These are phyloP conservation scores for Smallanthus sonchifolius DNA, from an alignment of 129 eudicot species.

Conservation along the genomic window DNA sequence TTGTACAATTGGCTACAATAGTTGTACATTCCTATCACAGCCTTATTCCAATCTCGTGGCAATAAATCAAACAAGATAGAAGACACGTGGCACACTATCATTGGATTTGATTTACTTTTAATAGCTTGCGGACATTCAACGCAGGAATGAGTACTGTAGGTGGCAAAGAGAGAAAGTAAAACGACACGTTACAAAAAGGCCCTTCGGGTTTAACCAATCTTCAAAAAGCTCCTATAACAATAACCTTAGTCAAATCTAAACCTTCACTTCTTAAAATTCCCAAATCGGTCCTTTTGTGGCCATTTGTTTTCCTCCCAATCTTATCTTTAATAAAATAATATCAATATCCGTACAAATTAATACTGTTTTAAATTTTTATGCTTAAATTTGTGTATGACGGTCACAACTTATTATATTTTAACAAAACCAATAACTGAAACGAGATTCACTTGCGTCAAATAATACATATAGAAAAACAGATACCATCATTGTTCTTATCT, in stretches of 20 bases:
- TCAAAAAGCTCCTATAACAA: neutral
- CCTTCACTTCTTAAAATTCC: neutral
- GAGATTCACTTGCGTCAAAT: neutral
- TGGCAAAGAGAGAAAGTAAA: constrained; percentile 14
- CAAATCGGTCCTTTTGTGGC: neutral
- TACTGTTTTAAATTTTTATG: neutral
- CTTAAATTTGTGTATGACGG: neutral
- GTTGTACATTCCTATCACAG: constrained; percentile 25
- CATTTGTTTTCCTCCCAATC: neutral
- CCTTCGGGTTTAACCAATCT: neutral
- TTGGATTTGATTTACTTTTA: constrained; percentile 14
- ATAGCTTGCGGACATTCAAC: constrained; percentile 32
- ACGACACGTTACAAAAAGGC: neutral
- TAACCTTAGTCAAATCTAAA: neutral
- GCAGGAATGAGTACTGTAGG: constrained; percentile 32
- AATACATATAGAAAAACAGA: neutral
- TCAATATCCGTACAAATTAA: neutral
- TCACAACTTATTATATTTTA: no score
- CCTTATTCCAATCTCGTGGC: constrained; percentile 27
- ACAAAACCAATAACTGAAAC: neutral
- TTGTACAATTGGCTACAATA: neutral
- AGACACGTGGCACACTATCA: constrained; percentile 18
- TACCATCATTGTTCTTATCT: neutral
- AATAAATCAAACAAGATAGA: constrained; percentile 5
- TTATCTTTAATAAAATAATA: neutral